A percentile compares a stretch with the other conserved stretches of the same genome.
These are phyloP conservation scores for Amaranthus palmeri DNA, from an alignment of 148 eudicot species.

Conservation along the genomic window DNA sequence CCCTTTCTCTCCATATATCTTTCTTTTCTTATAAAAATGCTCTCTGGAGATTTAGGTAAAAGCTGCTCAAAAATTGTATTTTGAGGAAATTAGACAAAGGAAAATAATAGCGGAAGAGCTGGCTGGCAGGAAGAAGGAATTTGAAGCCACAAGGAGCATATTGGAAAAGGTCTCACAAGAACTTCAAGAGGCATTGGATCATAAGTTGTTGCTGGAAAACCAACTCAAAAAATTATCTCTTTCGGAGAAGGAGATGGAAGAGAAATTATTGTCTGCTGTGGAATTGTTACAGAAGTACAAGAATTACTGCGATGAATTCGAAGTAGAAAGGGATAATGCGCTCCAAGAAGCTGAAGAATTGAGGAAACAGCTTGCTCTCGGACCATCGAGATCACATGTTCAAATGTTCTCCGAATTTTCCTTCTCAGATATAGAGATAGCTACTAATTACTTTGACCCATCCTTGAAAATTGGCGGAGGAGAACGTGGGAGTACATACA, in stretches of 20 bases:
- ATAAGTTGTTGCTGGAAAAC: slow-evolving; percentile 46
- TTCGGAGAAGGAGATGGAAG: slow-evolving; percentile 48
- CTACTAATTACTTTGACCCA: slow-evolving; percentile 49
- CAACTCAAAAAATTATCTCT: slow-evolving; percentile 30
- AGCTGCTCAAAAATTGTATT: slow-evolving; percentile 42
- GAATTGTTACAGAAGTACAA: slow-evolving; percentile 55
- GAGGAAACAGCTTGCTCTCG: slow-evolving; percentile 33
- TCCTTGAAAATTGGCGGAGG: slow-evolving; percentile 73
- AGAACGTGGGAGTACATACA: slow-evolving; percentile 59
- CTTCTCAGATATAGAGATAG: slow-evolving; percentile 58
- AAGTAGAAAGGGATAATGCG: slow-evolving; percentile 52
- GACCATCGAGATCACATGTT: slow-evolving; percentile 23
- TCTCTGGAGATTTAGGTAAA: slow-evolving; percentile 31
- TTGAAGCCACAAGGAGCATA: slow-evolving; percentile 35
- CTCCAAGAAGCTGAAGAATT: slow-evolving; percentile 47
- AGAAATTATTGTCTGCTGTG: slow-evolving; percentile 59
- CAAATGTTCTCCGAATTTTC: slow-evolving; percentile 51
- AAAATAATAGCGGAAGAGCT: slow-evolving; percentile 51
- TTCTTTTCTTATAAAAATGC: background rate
- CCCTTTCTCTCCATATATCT: background rate
- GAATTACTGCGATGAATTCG: slow-evolving; percentile 56
- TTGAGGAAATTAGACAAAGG: slow-evolving; percentile 49
- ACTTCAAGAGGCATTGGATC: slow-evolving; percentile 41
- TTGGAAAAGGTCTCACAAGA: slow-evolving; percentile 39
- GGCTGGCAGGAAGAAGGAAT: slow-evolving; percentile 40